Percentiles rank a stretch among this genome's conserved stretches.
phyloP scores from a whole-genome alignment of 208 protist species.

The Trypanosoma vivax region DNA sequence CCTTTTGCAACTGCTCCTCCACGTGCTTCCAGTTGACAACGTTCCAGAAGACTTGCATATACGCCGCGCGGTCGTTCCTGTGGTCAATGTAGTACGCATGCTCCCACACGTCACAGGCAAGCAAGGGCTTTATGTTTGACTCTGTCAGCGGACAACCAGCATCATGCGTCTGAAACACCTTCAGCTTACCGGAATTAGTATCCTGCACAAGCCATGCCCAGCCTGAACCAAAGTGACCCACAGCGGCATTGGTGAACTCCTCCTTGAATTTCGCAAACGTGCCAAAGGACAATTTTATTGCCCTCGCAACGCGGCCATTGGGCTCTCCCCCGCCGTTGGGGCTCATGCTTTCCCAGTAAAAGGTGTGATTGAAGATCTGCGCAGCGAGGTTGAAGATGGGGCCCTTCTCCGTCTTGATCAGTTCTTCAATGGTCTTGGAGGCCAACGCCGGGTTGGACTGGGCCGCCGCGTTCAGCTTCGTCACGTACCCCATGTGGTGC shows the following conservation, averaged over 20 bases:
- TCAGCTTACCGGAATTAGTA: slow-evolving; percentile 65
- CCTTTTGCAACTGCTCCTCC: slow-evolving; percentile 22
- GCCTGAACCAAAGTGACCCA: slow-evolving; percentile 91
- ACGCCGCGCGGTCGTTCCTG: slow-evolving; percentile 82
- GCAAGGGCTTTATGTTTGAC: slow-evolving; percentile 45
- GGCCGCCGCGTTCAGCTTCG: slow-evolving; percentile 84
- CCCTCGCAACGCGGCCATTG: slow-evolving; percentile 43
- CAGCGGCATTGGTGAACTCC: slow-evolving; percentile 81
- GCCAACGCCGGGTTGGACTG: slow-evolving; percentile 49
- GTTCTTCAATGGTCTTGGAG: slow-evolving; percentile 72
- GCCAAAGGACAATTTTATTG: slow-evolving; percentile 81
- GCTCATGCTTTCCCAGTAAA: slow-evolving; percentile 89
- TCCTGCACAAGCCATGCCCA: slow-evolving; percentile 94
- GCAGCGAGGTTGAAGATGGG: slow-evolving; percentile 89
- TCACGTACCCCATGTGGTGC: slow-evolving; percentile 88
- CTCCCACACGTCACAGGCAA: slow-evolving; percentile 92
- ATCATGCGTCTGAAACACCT: slow-evolving; percentile 75
- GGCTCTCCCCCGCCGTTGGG: slow-evolving; percentile 59
- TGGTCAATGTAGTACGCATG: slow-evolving; percentile 94
- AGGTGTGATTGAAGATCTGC: slow-evolving; percentile 92
- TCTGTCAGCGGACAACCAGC: slow-evolving; percentile 73
- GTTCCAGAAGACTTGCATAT: slow-evolving; percentile 90
- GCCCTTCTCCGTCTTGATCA: slow-evolving; percentile 78
- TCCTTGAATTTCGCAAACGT: slow-evolving; percentile 90
- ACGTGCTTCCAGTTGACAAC: slow-evolving; percentile 92